phyloP scores from a whole-genome alignment of 2,329 filamentous ascomycete genomes.

The Ceratocystis papillata region DNA sequence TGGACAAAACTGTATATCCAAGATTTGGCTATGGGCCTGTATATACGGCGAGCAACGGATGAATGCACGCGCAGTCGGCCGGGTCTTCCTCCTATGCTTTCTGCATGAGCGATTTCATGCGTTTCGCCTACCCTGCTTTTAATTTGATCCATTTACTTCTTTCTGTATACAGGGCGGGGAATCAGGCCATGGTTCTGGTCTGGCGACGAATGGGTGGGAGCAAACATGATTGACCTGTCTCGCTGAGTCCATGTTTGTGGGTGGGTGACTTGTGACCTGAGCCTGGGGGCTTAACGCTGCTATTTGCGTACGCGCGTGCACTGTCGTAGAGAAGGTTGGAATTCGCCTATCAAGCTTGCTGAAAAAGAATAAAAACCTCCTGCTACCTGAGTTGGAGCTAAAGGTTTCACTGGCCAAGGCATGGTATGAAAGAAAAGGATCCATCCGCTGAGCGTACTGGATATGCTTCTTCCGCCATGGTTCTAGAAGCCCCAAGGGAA shows the following conservation, averaged over 20 bases:
- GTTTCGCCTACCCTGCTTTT: not conserved
- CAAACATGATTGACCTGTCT: not conserved
- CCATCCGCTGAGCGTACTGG: not conserved
- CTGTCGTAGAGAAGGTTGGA: too few relatives aligned
- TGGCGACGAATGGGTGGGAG: not conserved
- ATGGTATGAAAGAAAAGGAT: not conserved
- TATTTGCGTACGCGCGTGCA: too few relatives aligned
- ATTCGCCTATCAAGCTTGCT: too few relatives aligned
- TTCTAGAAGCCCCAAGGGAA: slow-evolving; percentile 1
- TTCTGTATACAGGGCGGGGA: not conserved
- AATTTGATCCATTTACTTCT: not conserved
- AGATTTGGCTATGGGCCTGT: not conserved
- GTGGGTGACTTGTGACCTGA: not conserved
- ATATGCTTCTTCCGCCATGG: slow-evolving; percentile 1
- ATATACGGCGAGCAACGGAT: not conserved
- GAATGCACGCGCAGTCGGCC: not conserved
- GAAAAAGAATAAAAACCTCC: too few relatives aligned
- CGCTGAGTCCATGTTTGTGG: not conserved
- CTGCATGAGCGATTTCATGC: slow-evolving; percentile 9
- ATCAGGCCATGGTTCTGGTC: slow-evolving; percentile 1
- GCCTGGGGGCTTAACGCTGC: not conserved
- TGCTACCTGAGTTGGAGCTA: too few relatives aligned
- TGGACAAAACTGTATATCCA: not conserved
- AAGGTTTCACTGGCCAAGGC: not conserved
- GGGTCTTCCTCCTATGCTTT: not conserved